Base-by-base conservation (phyloP, 768 basidiomycete genomes). In the Dioszegia hungarica region DNA sequence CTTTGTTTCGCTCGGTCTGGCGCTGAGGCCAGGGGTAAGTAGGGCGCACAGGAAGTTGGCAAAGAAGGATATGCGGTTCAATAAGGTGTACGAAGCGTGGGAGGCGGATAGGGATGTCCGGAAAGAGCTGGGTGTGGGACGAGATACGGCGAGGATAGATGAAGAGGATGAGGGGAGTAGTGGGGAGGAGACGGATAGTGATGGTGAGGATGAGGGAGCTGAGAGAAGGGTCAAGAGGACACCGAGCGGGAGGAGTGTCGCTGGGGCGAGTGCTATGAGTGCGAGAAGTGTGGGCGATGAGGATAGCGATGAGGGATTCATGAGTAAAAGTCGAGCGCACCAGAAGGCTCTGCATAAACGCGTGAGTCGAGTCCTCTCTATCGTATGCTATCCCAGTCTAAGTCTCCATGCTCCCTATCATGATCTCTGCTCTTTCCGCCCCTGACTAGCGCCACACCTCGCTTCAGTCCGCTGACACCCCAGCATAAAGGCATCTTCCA, bases 401-500 rank as follows among this genome's bases (percentile, higher is more conserved):
- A n/a, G n/a, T n/a, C n/a, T n/a, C n/a, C n/a, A n/a, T n/a, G n/a
- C n/a, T n/a, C n/a, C n/a, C n/a, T n/a, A n/a, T n/a, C n/a, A n/a
- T n/a, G n/a, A n/a, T 24, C 15, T 22, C 43, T 24, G 2, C 24
- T 34, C 28, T 53, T 25, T 22, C 17, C 8, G 1, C 24, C 36
- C n/a, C 55, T 22, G 22, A 22, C 5, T 10, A n/a, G n/a, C n/a
- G n/a, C n/a, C n/a, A n/a, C n/a, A n/a, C n/a, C n/a, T n/a, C n/a
- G n/a, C 44, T 36, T 6, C 12, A 36, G 49, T 37, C n/a, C 27
- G 20, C 53, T 55, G 34, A 17, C 41, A n/a, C 34, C 22, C 31
- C 81, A 83, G 63, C 81, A 86, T 66, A 80, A 82, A 4, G 84
- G 85, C 1, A 70, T 86, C 45, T 84, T 85, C 82, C 84, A 85